phyloP scores from a whole-genome alignment of 2,329 filamentous ascomycete genomes.

The Cordyceps tenuipes region DNA sequence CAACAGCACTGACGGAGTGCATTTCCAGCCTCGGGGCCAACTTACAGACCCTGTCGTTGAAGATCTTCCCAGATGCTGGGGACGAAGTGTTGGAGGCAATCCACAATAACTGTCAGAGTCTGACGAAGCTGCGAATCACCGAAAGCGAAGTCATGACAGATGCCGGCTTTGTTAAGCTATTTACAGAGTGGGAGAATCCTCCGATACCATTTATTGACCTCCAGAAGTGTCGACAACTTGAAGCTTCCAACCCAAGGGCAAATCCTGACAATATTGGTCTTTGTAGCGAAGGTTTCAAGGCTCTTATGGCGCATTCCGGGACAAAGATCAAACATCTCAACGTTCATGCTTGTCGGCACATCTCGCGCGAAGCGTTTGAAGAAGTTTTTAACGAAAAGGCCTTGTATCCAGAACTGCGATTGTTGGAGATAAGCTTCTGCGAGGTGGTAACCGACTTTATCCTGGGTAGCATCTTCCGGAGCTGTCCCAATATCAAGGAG shows the following conservation, averaged over 20 bases:
- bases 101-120: constrained; percentile 56
- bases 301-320: constrained; percentile 79
- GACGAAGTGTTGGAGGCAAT: constrained; percentile 64
- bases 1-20: constrained; percentile 51
- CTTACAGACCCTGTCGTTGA: constrained; percentile 71
- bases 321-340: constrained; percentile 57
- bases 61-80: constrained; percentile 56
- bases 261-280: constrained; percentile 62
- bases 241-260: constrained; percentile 59
- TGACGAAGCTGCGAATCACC: constrained; percentile 73
- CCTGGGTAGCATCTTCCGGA: constrained; percentile 54
- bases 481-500: constrained; percentile 52
- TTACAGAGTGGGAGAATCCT: constrained; percentile 67
- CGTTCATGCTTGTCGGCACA: constrained; percentile 78
- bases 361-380: constrained; percentile 63
- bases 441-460: constrained; percentile 58
- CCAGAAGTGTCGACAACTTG: constrained; percentile 67
- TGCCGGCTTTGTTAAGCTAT: constrained; percentile 61
- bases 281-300: constrained; percentile 65
- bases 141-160: constrained; percentile 72
- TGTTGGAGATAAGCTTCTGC: constrained; percentile 73
- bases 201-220: constrained; percentile 65
- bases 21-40: constrained; percentile 53
- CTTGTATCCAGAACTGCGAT: constrained; percentile 57
- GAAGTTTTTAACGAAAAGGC: constrained; percentile 57